Evolutionary conservation across 2,329 filamentous ascomycete species (phyloP).

Genomic region (Ceratocystiopsis sp.): DNA sequence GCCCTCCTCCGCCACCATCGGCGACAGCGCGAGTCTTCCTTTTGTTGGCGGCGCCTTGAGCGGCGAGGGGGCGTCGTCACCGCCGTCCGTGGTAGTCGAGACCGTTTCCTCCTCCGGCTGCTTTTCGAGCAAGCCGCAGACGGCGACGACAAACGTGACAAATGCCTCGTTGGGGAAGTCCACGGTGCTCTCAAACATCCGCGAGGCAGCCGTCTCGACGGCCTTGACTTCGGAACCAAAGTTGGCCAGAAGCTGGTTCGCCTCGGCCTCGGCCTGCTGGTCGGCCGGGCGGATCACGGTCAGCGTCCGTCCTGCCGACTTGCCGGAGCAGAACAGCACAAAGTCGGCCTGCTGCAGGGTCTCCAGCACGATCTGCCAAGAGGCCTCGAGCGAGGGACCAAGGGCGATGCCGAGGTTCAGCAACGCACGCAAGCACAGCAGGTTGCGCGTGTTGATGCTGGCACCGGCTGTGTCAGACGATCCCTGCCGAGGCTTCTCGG

Average conservation of each 20-base stretch:
- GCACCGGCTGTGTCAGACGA: conserved; percentile 36
- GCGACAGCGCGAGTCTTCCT: too few relatives aligned
- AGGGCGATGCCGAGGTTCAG: conserved; percentile 92
- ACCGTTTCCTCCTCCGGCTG: conserved; percentile 12
- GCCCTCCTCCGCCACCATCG: background rate
- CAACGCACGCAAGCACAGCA: conserved; percentile 76
- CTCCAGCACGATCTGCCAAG: conserved; percentile 84
- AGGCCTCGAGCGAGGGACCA: conserved; percentile 66
- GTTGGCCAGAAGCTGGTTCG: conserved; percentile 38
- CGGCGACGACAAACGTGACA: conserved; percentile 54
- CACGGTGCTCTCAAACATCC: conserved; percentile 78
- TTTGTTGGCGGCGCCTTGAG: too few relatives aligned
- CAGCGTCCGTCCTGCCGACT: conserved; percentile 33
- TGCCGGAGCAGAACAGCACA: conserved; percentile 52
- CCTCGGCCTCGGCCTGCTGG: conserved; percentile 32
- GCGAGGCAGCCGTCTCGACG: conserved; percentile 71
- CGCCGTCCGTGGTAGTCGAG: background rate
- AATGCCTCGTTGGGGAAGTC: conserved; percentile 81
- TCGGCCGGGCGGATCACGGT: conserved; percentile 29
- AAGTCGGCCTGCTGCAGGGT: conserved; percentile 87
- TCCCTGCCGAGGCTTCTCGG: conserved; percentile 41
- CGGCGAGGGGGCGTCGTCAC: conserved; percentile 19
- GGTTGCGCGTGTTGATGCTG: conserved; percentile 69
- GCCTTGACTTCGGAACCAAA: conserved; percentile 70
- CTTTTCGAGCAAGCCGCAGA: conserved; percentile 51